A percentile compares a stretch with the other conserved stretches of the same genome.
phyloP scores from a whole-genome alignment of 176 grass and related monocot genomes.

The Carex cristatella region DNA sequence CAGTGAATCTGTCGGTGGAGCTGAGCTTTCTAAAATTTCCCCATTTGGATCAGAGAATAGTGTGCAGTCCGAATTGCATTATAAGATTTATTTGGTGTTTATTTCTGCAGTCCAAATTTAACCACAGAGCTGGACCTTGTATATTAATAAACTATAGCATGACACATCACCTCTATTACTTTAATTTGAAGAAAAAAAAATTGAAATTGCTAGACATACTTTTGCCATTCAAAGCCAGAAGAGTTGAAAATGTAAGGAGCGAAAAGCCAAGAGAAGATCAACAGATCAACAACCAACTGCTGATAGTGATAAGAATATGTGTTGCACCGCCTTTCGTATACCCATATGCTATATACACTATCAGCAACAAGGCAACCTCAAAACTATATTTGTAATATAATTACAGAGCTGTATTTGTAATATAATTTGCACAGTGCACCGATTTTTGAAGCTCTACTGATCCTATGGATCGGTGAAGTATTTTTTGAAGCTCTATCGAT shows the following conservation, averaged over 20 bases:
- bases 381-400: constrained; percentile 37
- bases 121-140: no score
- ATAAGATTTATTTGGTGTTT: no score
- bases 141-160: not conserved
- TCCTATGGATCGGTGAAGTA: no score
- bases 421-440: no score
- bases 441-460: no score
- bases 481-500: no score
- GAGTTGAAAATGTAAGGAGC: constrained; percentile 99
- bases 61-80: no score
- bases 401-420: no score
- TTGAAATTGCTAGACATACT: constrained; percentile 44
- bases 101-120: no score
- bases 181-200: not conserved
- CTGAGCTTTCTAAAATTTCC: no score
- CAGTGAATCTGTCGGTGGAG: no score
- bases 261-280: constrained; percentile 92
- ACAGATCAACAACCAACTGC: constrained; percentile 84
- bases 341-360: constrained; percentile 89
- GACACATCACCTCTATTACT: not conserved
- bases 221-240: constrained; percentile 99
- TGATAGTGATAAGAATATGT: constrained; percentile 83
- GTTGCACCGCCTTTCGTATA: constrained; percentile 69
- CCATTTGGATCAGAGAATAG: no score
- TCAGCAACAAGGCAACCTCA: constrained; percentile 86